These are phyloP conservation scores for Trichoderma orchidacearum DNA, from an alignment of 495 filamentous ascomycete species.

Conservation along the genomic window DNA sequence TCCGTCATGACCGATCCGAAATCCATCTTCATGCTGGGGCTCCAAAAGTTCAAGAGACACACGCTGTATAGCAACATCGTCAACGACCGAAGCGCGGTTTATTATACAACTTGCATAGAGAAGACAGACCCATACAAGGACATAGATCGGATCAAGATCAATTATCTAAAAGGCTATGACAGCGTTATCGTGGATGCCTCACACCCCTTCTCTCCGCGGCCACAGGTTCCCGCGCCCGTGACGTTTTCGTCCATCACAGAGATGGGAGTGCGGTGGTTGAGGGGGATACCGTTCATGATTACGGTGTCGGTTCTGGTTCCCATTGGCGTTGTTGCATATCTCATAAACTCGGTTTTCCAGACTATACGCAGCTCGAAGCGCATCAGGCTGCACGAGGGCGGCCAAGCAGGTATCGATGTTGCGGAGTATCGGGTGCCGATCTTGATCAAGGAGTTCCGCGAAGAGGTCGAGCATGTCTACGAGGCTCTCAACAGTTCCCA, in stretches of 20 bases:
- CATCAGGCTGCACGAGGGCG: slow-evolving; percentile 61
- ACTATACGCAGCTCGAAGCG: slow-evolving; percentile 55
- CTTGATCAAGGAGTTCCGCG: slow-evolving; percentile 56
- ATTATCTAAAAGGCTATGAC: slow-evolving; percentile 59
- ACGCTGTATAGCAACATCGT: slow-evolving; percentile 71
- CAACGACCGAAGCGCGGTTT: slow-evolving; percentile 68
- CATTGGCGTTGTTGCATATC: slow-evolving; percentile 51
- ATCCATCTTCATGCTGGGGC: slow-evolving; percentile 73
- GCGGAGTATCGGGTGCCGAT: slow-evolving; percentile 63
- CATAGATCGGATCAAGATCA: slow-evolving; percentile 48
- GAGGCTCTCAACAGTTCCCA: slow-evolving; percentile 54
- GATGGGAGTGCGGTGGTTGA: slow-evolving; percentile 15
- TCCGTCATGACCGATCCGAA: slow-evolving; percentile 69
- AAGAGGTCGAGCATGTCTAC: slow-evolving; percentile 58
- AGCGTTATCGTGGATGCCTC: slow-evolving; percentile 56
- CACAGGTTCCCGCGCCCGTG: slow-evolving; percentile 3
- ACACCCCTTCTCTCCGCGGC: slow-evolving; percentile 39
- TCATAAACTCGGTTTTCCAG: slow-evolving; percentile 65
- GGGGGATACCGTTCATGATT: slow-evolving; percentile 42
- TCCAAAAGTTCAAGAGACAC: slow-evolving; percentile 58
- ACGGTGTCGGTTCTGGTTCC: slow-evolving; percentile 53
- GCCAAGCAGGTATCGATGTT: slow-evolving; percentile 46
- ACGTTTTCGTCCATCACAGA: slow-evolving; percentile 9
- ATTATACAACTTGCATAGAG: slow-evolving; percentile 69
- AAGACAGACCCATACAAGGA: slow-evolving; percentile 63